Percentiles rank a stretch among this genome's conserved stretches.
These are phyloP conservation scores for Heliamphora pulchella DNA, from an alignment of 179 eudicot species.

Conservation along the genomic window DNA sequence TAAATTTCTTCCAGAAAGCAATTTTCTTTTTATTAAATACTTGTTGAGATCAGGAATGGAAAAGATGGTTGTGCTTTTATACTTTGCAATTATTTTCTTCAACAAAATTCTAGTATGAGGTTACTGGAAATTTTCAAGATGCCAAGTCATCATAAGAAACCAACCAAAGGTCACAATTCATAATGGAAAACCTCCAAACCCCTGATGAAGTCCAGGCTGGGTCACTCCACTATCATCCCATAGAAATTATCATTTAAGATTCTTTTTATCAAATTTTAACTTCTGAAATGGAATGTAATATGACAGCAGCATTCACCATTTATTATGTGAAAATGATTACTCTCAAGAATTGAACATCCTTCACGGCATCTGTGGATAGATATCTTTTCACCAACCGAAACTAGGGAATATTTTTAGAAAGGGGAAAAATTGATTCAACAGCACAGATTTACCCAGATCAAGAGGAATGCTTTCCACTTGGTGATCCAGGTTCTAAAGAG, in stretches of 20 bases:
- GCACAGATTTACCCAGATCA: neutral
- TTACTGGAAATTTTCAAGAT: neutral
- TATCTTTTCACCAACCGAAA: neutral
- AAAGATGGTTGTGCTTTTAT: neutral
- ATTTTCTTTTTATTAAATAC: no score
- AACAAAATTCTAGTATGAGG: neutral
- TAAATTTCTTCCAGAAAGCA: neutral
- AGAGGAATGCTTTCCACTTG: neutral
- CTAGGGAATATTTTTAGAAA: neutral
- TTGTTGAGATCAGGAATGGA: neutral
- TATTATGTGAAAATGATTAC: neutral
- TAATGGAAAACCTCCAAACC: neutral
- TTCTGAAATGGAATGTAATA: neutral
- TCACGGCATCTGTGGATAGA: neutral
- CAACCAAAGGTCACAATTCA: conserved; percentile 4
- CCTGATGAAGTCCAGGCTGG: neutral
- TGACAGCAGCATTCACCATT: neutral
- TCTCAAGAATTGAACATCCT: neutral
- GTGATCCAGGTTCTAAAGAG: neutral
- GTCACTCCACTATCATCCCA: neutral
- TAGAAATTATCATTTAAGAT: neutral
- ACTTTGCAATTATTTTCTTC: neutral
- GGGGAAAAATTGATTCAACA: neutral
- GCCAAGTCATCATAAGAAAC: neutral
- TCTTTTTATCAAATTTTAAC: neutral